Conservation (phyloP, 345 rosid species). For the Salix viminalis region DNA sequence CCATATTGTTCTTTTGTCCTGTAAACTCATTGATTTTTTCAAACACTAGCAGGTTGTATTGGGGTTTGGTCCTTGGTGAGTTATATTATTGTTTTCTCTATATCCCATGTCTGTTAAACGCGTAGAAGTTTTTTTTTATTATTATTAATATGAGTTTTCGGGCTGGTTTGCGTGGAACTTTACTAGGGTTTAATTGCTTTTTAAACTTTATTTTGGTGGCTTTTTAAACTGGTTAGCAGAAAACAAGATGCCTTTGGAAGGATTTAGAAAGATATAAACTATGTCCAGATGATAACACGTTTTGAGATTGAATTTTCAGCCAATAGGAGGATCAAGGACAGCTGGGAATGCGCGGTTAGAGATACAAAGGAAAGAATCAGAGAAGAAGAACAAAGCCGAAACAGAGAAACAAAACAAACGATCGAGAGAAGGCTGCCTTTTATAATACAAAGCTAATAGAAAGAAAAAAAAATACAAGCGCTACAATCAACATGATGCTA, state of each 20-base stretch:
- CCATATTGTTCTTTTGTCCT: neutral
- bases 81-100: neutral
- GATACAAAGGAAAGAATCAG: neutral
- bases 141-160: no score
- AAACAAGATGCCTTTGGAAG: neutral
- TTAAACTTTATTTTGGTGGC: no score
- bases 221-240: neutral
- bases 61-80: conserved; percentile 95
- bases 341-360: neutral
- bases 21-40: neutral
- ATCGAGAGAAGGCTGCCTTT: conserved; percentile 2
- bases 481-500: neutral
- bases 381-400: neutral
- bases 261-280: neutral
- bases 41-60: conserved; percentile 64
- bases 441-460: conserved; percentile 7
- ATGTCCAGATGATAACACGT: neutral
- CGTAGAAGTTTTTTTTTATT: no score
- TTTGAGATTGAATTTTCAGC: neutral
- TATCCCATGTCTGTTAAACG: neutral
- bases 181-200: no score
- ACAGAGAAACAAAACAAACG: neutral
- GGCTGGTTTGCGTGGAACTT: no score
- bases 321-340: neutral
- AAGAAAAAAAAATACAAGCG: neutral